phyloP scores from a whole-genome alignment of 208 protist species.

The Endotrypanum monterogeii region DNA sequence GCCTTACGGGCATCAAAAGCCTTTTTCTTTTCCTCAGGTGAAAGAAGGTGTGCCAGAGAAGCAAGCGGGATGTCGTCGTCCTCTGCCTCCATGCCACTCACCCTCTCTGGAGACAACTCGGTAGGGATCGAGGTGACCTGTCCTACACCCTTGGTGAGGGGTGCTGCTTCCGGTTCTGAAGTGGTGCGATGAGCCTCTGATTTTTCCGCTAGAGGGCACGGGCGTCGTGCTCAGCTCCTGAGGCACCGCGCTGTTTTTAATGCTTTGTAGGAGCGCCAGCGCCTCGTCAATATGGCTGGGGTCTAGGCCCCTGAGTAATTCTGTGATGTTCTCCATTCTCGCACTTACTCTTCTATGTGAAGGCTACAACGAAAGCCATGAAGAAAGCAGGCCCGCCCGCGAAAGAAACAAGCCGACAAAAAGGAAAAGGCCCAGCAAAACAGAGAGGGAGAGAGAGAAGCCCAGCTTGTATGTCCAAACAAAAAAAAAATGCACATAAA shows the following conservation, averaged over 20 bases:
- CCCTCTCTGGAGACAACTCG: slow-evolving; percentile 5
- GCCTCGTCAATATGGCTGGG: slow-evolving; percentile 36
- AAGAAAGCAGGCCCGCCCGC: background rate
- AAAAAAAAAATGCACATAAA: slow-evolving; percentile 3
- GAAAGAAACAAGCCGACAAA: background rate
- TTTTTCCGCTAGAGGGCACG: background rate
- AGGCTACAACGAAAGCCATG: background rate
- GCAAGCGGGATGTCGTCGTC: slow-evolving; percentile 24
- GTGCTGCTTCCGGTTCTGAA: background rate
- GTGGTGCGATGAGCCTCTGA: slow-evolving; percentile 4
- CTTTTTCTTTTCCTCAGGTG: slow-evolving; percentile 16
- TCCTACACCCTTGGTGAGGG: background rate
- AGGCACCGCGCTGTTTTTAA: slow-evolving; percentile 8
- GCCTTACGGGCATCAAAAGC: slow-evolving; percentile 17
- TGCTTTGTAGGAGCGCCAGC: slow-evolving; percentile 31
- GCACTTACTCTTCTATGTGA: slow-evolving; percentile 8
- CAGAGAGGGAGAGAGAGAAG: background rate
- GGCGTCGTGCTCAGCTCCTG: background rate
- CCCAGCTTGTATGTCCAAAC: background rate
- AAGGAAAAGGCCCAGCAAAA: background rate
- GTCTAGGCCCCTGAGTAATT: slow-evolving; percentile 32
- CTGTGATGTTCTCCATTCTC: slow-evolving; percentile 30
- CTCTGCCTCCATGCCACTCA: slow-evolving; percentile 4
- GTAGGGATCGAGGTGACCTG: background rate
- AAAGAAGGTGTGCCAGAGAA: slow-evolving; percentile 13